Evolutionary conservation across 495 filamentous ascomycete genomes (phyloP), one percentile per base, ranked within the genome.

Genomic region (Penicillium lagena): DNA sequence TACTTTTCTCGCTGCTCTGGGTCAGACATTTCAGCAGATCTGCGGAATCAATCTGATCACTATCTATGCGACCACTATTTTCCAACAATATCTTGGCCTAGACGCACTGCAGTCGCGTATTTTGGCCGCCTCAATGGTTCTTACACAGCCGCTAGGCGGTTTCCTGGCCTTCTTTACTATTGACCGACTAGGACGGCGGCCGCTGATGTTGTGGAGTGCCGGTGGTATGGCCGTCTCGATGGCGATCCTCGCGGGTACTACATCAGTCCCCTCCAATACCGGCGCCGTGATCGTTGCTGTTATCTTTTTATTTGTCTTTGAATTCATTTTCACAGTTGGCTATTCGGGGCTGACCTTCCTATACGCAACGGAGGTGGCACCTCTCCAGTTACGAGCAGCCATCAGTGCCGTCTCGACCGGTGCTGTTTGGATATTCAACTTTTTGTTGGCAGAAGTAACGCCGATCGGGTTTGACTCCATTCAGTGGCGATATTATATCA

Each of bases 41-140:
- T 75, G 67, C 9, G 78, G 80, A 22, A 78, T 79, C 50, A 81
- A 80, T 47, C 59, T 82, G 30, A 78, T 82, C 37, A 76, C 75
- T 12, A 78, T 81, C 43, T 84, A 82, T 51, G 74, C 77, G 0
- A 72, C 79, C 1, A 73, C 72, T 6, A 77, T 85, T 43, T 81
- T 48, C 58, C 59, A 81, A 39, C 66, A 81, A 56, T 73, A 74
- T 36, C 74, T 83, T 13, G 66, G 71, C 1, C 60, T 83, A 6
- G 63, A 61, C 22, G 86, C 93, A 51, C 78, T 94, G 37, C 88
- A 90, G 62, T 88, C 90, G 1, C 89, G 87, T 39, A 64, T 95
- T 4, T 66, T 90, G 1, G 83, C 85, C 9, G 87, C 85, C 29
- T 71, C 86, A 7, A 88, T 86, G 72, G 84, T 84, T 71, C 66